Conservation (phyloP, 2,329 filamentous ascomycete genomes). For the Thielaviopsis ethacetica region DNA sequence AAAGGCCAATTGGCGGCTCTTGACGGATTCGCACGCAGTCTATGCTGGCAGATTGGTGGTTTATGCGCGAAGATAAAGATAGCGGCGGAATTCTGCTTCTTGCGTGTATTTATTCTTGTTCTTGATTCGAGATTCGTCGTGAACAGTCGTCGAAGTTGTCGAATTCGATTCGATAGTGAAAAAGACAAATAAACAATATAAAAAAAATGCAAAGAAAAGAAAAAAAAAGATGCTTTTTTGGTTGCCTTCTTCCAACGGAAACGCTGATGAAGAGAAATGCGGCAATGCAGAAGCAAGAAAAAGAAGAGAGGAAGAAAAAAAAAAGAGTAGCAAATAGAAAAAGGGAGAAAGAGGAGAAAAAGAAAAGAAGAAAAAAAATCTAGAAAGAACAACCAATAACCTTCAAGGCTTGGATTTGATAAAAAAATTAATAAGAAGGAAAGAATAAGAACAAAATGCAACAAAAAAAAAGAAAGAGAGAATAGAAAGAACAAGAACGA, state of each 20-base stretch:
- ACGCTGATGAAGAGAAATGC: not conserved
- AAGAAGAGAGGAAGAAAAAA: slow-evolving; percentile 1
- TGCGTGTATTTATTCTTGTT: too few species aligned
- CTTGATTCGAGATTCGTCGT: too few species aligned
- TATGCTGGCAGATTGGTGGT: too few species aligned
- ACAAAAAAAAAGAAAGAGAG: not conserved
- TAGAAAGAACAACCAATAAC: not conserved
- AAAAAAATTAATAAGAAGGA: not conserved
- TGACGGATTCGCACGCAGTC: too few species aligned
- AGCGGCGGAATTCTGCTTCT: too few species aligned
- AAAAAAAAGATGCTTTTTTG: not conserved
- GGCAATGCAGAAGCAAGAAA: slow-evolving; percentile 14
- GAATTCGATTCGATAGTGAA: slow-evolving; percentile 12
- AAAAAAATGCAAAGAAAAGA: slow-evolving; percentile 6
- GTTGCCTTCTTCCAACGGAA: not conserved
- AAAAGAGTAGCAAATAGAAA: slow-evolving; percentile 6
- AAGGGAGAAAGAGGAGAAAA: not conserved
- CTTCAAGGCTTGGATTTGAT: not conserved
- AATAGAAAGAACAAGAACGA: too few species aligned
- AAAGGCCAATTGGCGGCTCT: too few species aligned
- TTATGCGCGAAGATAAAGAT: too few species aligned
- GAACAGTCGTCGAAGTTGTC: too few species aligned
- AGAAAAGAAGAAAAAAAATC: not conserved
- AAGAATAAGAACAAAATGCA: not conserved
- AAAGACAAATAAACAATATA: slow-evolving; percentile 18